Evolutionary conservation across 2,329 filamentous ascomycete genomes (phyloP).

Genomic region (Pyrenophora seminiperda): DNA sequence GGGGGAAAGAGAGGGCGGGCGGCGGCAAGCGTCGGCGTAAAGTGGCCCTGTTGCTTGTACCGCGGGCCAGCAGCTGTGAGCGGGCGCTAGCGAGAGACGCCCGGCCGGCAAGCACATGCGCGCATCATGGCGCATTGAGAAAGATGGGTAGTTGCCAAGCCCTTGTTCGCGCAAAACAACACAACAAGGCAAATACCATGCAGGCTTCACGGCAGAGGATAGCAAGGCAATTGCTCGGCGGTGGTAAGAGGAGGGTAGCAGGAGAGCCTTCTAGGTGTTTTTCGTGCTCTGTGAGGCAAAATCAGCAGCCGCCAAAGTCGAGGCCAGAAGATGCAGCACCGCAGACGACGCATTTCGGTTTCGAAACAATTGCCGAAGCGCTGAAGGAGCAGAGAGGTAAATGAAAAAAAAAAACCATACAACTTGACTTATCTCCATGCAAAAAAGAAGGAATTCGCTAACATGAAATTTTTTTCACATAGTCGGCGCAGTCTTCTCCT

Average conservation of each 20-base stretch:
- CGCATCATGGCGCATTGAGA: slow-evolving; percentile 36
- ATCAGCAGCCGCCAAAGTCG: slow-evolving; percentile 46
- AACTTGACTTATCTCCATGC: no score
- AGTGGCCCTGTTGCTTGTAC: slow-evolving; percentile 7
- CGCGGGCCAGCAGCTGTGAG: slow-evolving; percentile 5
- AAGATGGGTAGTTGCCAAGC: slow-evolving; percentile 36
- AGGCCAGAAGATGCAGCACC: slow-evolving; percentile 46
- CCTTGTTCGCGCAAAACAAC: slow-evolving; percentile 14
- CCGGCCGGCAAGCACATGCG: slow-evolving; percentile 23
- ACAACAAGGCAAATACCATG: slow-evolving; percentile 32
- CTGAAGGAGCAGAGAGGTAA: slow-evolving; percentile 73
- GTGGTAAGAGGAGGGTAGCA: slow-evolving; percentile 15
- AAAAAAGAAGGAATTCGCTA: no score
- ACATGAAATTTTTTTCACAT: no score
- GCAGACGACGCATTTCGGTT: slow-evolving; percentile 86
- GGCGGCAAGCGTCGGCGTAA: slow-evolving; percentile 40
- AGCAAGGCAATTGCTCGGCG: slow-evolving; percentile 41
- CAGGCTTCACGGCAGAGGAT: slow-evolving; percentile 34
- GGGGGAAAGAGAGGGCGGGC: slow-evolving; percentile 31
- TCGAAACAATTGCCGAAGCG: slow-evolving; percentile 78
- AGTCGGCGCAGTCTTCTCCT: slow-evolving; percentile 91
- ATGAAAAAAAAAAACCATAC: not conserved
- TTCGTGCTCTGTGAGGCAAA: slow-evolving; percentile 54
- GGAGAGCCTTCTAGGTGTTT: slow-evolving; percentile 55
- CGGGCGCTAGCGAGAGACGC: slow-evolving; percentile 12